Conservation (phyloP, 495 filamentous ascomycete species). For the Neurospora hispaniola region DNA sequence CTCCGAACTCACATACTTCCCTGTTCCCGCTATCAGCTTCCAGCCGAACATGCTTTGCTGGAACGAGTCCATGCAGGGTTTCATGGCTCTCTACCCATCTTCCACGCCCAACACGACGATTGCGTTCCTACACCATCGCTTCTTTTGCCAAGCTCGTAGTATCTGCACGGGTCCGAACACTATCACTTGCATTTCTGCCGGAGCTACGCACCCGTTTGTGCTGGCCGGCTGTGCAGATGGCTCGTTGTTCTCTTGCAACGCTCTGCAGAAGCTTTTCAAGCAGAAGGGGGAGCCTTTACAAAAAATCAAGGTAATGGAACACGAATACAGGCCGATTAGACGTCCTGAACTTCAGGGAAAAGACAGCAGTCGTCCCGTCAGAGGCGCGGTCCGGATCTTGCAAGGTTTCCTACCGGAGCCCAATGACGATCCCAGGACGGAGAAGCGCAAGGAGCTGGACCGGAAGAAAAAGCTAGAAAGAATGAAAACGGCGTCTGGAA, state of each 20-base stretch:
- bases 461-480: constrained; percentile 38
- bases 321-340: constrained; percentile 28
- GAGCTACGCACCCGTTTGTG: constrained; percentile 33
- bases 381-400: constrained; percentile 30
- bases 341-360: background rate
- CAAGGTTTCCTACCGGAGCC: constrained; percentile 39
- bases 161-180: constrained; percentile 34
- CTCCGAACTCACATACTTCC: constrained; percentile 35
- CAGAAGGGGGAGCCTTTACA: constrained; percentile 31
- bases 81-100: constrained; percentile 34
- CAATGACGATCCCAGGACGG: constrained; percentile 55
- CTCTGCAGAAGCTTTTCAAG: constrained; percentile 34
- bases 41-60: constrained; percentile 37
- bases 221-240: constrained; percentile 35
- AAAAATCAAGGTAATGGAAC: constrained; percentile 36
- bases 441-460: constrained; percentile 55
- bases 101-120: constrained; percentile 36
- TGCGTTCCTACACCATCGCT: constrained; percentile 33
- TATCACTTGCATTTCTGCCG: constrained; percentile 32
- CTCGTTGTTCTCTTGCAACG: constrained; percentile 34
- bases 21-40: constrained; percentile 32
- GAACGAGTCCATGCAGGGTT: constrained; percentile 36
- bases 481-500: constrained; percentile 47
- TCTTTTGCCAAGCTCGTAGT: constrained; percentile 35
- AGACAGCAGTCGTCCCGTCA: background rate